A percentile compares a stretch with the other conserved stretches of the same genome.
Evolutionary conservation across 805 yeast species (phyloP).

Genomic region (Wickerhamomyces alni): DNA sequence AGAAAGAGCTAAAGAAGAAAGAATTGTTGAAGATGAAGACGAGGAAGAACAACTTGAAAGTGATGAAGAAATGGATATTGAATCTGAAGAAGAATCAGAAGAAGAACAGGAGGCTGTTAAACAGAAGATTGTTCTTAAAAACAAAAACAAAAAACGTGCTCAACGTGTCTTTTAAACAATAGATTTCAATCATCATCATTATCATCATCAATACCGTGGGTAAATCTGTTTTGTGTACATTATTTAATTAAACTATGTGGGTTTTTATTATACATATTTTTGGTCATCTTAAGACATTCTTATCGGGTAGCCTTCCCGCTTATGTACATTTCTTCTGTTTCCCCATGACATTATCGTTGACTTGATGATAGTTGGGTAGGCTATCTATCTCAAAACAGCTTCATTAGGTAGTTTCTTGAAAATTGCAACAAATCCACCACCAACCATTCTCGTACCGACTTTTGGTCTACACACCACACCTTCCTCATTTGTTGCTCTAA

Average conservation of each 20-base stretch:
- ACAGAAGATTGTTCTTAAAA: slow-evolving; percentile 32
- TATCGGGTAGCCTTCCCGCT: slow-evolving; percentile 24
- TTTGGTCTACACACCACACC: slow-evolving; percentile 44
- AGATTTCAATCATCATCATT: no score
- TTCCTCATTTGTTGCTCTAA: slow-evolving; percentile 33
- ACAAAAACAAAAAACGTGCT: slow-evolving; percentile 21
- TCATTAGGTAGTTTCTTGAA: slow-evolving; percentile 29
- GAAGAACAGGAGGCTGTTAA: slow-evolving; percentile 37
- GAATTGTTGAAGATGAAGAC: slow-evolving; percentile 39
- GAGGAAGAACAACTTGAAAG: slow-evolving; percentile 41
- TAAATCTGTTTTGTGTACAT: not conserved
- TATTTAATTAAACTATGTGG: not conserved
- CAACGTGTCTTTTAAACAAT: slow-evolving; percentile 17
- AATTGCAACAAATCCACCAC: slow-evolving; percentile 46
- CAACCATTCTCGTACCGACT: slow-evolving; percentile 40
- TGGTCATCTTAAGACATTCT: slow-evolving; percentile 7
- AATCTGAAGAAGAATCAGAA: slow-evolving; percentile 47
- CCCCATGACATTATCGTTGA: no score
- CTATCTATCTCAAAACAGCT: slow-evolving; percentile 9
- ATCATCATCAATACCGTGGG: not conserved
- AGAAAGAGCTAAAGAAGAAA: slow-evolving; percentile 52
- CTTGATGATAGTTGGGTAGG: no score
- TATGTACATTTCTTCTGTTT: not conserved
- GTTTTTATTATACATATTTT: slow-evolving; percentile 2
- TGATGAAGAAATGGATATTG: slow-evolving; percentile 40